phyloP scores from a whole-genome alignment of 345 rosid species.

The Triadica sebifera region DNA sequence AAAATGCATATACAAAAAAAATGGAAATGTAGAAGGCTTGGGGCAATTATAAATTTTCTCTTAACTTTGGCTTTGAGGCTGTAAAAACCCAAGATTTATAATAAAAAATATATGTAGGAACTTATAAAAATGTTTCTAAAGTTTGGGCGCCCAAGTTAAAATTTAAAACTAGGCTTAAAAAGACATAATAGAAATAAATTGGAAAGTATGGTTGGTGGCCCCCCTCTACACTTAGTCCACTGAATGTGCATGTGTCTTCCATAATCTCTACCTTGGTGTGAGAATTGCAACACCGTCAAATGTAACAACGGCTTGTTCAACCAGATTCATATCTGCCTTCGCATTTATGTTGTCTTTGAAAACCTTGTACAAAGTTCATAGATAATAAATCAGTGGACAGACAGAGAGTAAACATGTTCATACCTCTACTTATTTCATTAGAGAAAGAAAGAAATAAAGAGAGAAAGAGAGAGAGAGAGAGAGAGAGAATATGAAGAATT shows the following conservation, averaged over 20 bases:
- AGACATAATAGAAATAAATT: not conserved
- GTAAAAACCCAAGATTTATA: not conserved
- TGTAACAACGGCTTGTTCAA: constrained; percentile 86
- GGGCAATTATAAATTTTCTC: not conserved
- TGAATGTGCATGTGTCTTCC: not conserved
- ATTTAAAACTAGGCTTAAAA: not conserved
- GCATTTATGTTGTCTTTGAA: constrained; percentile 67
- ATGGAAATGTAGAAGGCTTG: too few species aligned
- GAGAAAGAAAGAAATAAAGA: not conserved
- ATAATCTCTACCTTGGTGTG: constrained; percentile 73
- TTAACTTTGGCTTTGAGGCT: not conserved
- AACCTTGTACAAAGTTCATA: constrained; percentile 44
- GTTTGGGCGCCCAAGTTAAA: not conserved
- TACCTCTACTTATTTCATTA: not conserved
- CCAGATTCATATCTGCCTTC: constrained; percentile 91
- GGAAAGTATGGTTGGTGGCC: not conserved
- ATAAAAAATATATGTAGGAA: not conserved
- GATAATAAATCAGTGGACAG: constrained; percentile 3
- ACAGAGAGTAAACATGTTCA: not conserved
- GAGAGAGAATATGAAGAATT: not conserved
- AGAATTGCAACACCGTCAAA: constrained; percentile 90
- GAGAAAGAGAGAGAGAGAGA: not conserved
- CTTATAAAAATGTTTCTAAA: not conserved
- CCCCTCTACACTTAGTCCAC: not conserved
- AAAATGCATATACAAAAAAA: too few species aligned